Evolutionary conservation across 202 grass and related monocot genomes (phyloP), one percentile per base, ranked within the genome.

Genomic region (Schoenoplectus triqueter): DNA sequence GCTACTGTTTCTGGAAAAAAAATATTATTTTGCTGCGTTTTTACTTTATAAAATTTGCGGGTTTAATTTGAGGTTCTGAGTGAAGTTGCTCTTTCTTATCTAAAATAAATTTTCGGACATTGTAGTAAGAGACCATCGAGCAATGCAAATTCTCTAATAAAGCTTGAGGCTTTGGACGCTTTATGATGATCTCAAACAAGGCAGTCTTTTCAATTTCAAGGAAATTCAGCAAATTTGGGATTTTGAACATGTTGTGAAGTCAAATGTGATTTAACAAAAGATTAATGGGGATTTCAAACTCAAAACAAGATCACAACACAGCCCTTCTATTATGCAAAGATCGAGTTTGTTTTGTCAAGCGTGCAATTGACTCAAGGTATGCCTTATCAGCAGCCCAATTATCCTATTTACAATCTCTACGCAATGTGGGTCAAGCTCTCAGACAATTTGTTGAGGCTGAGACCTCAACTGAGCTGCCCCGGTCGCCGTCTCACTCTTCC

Each of bases 321-420:
- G 82, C 86, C 62, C 80, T 94, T 57, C 42, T 77, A 15, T 78
- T 92, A 20, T 94, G 92, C 92, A 94, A 94, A 70, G 76, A 83
- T 63, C 88, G 90, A 5, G 85, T 90, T 83, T 72, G 50, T 41
- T 80, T 69, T 50, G 75, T 90, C 69, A 80, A 89, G 66, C 77
- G 85, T 15, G 90, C 86, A 73, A 92, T 90, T 45, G 86, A 94
- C 89, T 86, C 90, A 42, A 86, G 90, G 74, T 88, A 92, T 81
- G 86, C 92, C 67, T 83, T 94, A 49, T 89, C 90, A 39, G 90
- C 92, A 17, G 88, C 92, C 73, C 92, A 94, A 11, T 84, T 92
- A 2, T 81, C 78, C 0, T 94, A 94, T 63, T 74, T 87, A 13
- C 90, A 90, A 62, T 94, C 92, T 17, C 86, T 94, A 52, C 79